These are phyloP conservation scores for Kwoniella sp. DNA, from an alignment of 768 basidiomycete species.

Conservation along the genomic window DNA sequence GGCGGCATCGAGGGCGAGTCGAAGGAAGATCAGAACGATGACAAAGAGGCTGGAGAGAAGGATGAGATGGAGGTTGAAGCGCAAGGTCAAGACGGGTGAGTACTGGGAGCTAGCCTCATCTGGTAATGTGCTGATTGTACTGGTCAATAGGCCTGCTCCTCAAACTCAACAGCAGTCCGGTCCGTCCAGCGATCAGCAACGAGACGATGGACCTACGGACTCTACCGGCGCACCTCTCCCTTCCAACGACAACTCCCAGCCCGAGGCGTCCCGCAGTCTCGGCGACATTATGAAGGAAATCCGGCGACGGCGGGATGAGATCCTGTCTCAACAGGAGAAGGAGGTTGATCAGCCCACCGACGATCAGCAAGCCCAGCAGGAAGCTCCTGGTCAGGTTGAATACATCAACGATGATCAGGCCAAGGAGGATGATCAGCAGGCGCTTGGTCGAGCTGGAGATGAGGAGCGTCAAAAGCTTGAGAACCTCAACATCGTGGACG, in stretches of 20 bases:
- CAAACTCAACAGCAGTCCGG: constrained; percentile 37
- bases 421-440: constrained; percentile 66
- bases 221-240: constrained; percentile 38
- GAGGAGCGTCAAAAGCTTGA: constrained; percentile 77
- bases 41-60: constrained; percentile 36
- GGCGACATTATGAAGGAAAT: constrained; percentile 81
- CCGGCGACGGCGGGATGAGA: constrained; percentile 75
- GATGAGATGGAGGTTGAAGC: constrained; percentile 31
- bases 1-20: constrained; percentile 22
- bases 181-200: constrained; percentile 38
- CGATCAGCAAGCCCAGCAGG: constrained; percentile 22
- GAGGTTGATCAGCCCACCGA: constrained; percentile 45
- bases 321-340: constrained; percentile 52
- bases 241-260: constrained; percentile 25
- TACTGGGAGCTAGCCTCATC: constrained; percentile 8
- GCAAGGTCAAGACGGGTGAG: constrained; percentile 37
- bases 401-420: constrained; percentile 69
- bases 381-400: constrained; percentile 57
- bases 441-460: constrained; percentile 77
- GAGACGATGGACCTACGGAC: constrained; percentile 48
- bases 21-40: constrained; percentile 52
- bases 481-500: constrained; percentile 72
- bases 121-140: background rate
- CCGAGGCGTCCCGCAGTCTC: constrained; percentile 60
- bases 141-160: constrained; percentile 7